Percentiles rank a stretch among this genome's conserved stretches.
These are phyloP conservation scores for Boletus speciosus DNA, from an alignment of 768 basidiomycete species.

Conservation along the genomic window DNA sequence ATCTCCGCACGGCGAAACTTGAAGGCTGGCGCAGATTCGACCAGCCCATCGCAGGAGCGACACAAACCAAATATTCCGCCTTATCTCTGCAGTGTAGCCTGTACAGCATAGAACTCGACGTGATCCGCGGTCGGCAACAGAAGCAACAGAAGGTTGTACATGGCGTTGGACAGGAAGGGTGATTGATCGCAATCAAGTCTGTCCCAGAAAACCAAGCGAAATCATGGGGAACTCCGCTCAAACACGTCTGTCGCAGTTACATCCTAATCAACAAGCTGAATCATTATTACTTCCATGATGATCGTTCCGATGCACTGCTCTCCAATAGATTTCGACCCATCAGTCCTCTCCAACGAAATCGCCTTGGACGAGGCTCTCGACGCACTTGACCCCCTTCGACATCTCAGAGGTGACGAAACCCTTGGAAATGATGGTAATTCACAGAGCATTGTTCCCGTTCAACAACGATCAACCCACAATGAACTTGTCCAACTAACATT, in stretches of 20 bases:
- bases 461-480: slow-evolving; percentile 48
- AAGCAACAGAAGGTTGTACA: no score
- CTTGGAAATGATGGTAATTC: slow-evolving; percentile 20
- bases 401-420: slow-evolving; percentile 46
- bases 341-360: slow-evolving; percentile 31
- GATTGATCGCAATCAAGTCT: neutral
- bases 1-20: neutral
- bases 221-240: neutral
- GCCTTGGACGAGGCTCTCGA: slow-evolving; percentile 55
- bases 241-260: neutral
- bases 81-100: no score
- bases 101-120: neutral
- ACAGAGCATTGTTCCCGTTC: slow-evolving; percentile 47
- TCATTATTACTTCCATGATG: neutral
- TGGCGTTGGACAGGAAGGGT: neutral
- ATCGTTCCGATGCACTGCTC: neutral
- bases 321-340: slow-evolving; percentile 7
- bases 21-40: no score
- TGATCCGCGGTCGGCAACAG: no score
- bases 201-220: neutral
- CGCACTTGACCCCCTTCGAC: slow-evolving; percentile 55
- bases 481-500: slow-evolving; percentile 47
- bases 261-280: neutral
- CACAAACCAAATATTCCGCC: no score
- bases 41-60: no score